Conservation (phyloP, 805 yeast species). For the Lipomyces kockii region DNA sequence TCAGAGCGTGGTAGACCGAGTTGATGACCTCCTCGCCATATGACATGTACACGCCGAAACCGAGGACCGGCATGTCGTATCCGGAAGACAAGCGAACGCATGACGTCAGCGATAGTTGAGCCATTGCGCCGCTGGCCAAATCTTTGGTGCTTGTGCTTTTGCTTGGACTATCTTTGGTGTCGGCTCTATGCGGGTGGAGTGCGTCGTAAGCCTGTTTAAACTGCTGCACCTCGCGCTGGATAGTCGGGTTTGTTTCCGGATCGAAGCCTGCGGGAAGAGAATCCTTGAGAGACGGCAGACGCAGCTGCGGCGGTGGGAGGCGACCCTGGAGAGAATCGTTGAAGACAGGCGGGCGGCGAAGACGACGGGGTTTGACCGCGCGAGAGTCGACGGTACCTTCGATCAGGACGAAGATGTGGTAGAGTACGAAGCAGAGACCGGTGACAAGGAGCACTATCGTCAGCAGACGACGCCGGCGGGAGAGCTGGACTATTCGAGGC, state of each 20-base stretch:
- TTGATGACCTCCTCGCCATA: constrained; percentile 56
- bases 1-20: constrained; percentile 75
- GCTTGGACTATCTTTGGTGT: not conserved
- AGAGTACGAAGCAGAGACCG: not conserved
- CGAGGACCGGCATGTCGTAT: constrained; percentile 71
- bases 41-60: constrained; percentile 85
- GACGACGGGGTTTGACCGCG: not conserved
- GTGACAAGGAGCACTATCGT: not conserved
- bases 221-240: constrained; percentile 2
- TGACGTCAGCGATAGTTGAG: constrained; percentile 14
- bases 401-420: not conserved
- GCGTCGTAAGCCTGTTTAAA: not conserved
- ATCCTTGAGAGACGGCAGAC: constrained; percentile 14
- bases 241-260: constrained; percentile 2
- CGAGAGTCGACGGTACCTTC: not conserved
- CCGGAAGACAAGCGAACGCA: constrained; percentile 53
- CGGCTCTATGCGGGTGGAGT: not conserved
- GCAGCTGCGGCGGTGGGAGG: constrained; percentile 12
- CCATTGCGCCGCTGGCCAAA: not conserved
- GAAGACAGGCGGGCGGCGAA: not conserved
- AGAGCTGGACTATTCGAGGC: not conserved
- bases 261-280: constrained; percentile 13
- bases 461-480: constrained; percentile 1
- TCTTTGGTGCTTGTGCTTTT: not conserved
- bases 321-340: not conserved